Base-by-base conservation (phyloP, 75 land plant genomes). In the Sequoiadendron giganteum region DNA sequence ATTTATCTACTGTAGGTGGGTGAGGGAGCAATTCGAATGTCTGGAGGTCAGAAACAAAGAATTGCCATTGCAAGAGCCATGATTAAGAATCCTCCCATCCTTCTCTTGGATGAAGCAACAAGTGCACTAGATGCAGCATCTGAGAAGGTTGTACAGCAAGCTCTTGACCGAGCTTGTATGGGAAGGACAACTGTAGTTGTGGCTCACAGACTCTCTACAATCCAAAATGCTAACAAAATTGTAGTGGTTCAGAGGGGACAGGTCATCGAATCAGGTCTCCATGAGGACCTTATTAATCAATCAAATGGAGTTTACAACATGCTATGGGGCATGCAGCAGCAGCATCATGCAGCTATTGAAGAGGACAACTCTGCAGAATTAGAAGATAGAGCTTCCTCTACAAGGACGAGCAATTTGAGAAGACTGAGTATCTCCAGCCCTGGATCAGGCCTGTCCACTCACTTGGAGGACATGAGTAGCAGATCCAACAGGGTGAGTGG, bases 111-210 rank as follows among this genome's bases (percentile, higher is more conserved):
- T 45, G 88, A 87, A 81, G 88, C 88, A 15, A 87, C 88, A 13
- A 87, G 85, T 70, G 88, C 88, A 10, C 45, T 87, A 11, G 88
- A 87, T 56, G 39, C 55, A 49, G 88, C 36, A 1, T 81, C 88
- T n/a, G 88, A 81, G 61, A 80, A 55, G 42, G 76, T 83, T 86
- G n/a, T 85, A 55, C 21, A 90, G 90, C 77, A 87, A 89, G 95
- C 96, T 6, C 93, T 95, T 45, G 91, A 95, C 85, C 95, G 92
- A 83, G 95, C 95, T 42, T 88, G 93, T 40, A 70, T 93, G 86
- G 97, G 95, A 52, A 90, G 95, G 86, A 95, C 96, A 21, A 93
- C 96, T 2, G 86, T 95, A 88, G 95, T 94, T 84, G 75, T 84
- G 16, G 89, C 93, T 28, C 90, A 92, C 34, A 86, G 91, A 30